Evolutionary conservation across 2,329 filamentous ascomycete genomes (phyloP), one percentile per base, ranked within the genome.

Genomic region (Hypoxylon sp.): DNA sequence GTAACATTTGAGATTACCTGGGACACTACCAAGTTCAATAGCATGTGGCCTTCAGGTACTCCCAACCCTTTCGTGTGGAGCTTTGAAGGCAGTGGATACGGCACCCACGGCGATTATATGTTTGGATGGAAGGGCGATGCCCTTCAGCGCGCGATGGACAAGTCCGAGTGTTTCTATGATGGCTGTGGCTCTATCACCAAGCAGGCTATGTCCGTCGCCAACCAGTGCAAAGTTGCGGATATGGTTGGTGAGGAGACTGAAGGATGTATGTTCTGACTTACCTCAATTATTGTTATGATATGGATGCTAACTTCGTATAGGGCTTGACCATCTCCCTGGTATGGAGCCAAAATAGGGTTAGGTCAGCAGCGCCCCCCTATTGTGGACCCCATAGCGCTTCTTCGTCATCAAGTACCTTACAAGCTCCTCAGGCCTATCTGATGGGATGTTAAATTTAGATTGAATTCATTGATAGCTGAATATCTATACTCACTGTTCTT

Each of bases 1-100:
- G 69, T 84, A 5, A 73, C 75, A 0, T 76, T 81, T 71, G 82
- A 84, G 70, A 81, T 82, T 30, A 81, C 83, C 71, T 83, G 81
- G 79, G 78, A 82, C 58, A 81, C 79, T 8, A 74, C 76, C 19
- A 70, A 74, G 61, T 82, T 81, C 68, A 80, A 79, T 61, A 73
- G 77, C 74, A 67, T 80, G 54, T 77, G 78, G 79, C 71, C 73
- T 3, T 72, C 75, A 32, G 76, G 77, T 47, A 70, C 74, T 1
- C 73, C 73, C 0, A 74, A 76, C 63, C 75, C 75, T 0, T 77
- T 78, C 39, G 74, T 77, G 3, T 76, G 73, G 70, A 77, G 73
- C 59, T 77, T 74, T 61, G 70, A 76, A 45, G 76, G 76, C 30
- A 76, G 71, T 5, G 78, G 79, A 1, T 80, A 75, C 48, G 78